These are phyloP conservation scores for Yamadazyma membranifaciens DNA, from an alignment of 1,139 yeast genomes.

Conservation along the genomic window DNA sequence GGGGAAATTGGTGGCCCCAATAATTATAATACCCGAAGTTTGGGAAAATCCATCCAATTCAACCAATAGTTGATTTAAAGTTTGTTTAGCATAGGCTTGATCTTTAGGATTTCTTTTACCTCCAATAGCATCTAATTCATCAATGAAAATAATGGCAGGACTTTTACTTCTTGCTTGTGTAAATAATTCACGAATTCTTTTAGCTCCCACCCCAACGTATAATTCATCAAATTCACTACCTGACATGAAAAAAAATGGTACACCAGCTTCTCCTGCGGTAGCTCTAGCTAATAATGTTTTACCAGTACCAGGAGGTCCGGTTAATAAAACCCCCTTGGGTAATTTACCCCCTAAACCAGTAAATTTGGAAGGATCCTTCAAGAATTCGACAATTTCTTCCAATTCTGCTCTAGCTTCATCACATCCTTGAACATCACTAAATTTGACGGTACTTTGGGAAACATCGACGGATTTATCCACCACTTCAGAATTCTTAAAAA, in stretches of 20 bases:
- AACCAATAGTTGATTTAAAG: slow-evolving; percentile 90
- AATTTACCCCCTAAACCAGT: slow-evolving; percentile 96
- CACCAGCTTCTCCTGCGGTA: slow-evolving; percentile 99
- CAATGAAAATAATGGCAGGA: slow-evolving; percentile 95
- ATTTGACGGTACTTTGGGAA: slow-evolving; percentile 81
- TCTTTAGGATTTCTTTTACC: slow-evolving; percentile 96
- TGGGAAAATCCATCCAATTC: slow-evolving; percentile 97
- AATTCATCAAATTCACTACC: slow-evolving; percentile 98
- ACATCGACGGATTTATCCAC: slow-evolving; percentile 81
- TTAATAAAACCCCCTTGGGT: slow-evolving; percentile 93
- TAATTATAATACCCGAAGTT: slow-evolving; percentile 87
- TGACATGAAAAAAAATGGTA: slow-evolving; percentile 96
- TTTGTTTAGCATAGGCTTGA: slow-evolving; percentile 97
- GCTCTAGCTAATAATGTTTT: slow-evolving; percentile 96
- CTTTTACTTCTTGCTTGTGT: slow-evolving; percentile 91
- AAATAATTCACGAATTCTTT: slow-evolving; percentile 91
- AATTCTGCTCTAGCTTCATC: slow-evolving; percentile 98
- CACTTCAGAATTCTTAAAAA: slow-evolving; percentile 73
- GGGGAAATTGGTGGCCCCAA: slow-evolving; percentile 98
- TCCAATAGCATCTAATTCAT: slow-evolving; percentile 97
- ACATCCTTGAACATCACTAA: slow-evolving; percentile 93
- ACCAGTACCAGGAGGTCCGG: slow-evolving; percentile 99
- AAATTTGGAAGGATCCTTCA: slow-evolving; percentile 93
- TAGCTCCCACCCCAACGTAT: slow-evolving; percentile 99
- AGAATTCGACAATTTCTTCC: slow-evolving; percentile 94